Conservation (phyloP, 176 grass and related monocot species). For the Lolium perenne region DNA sequence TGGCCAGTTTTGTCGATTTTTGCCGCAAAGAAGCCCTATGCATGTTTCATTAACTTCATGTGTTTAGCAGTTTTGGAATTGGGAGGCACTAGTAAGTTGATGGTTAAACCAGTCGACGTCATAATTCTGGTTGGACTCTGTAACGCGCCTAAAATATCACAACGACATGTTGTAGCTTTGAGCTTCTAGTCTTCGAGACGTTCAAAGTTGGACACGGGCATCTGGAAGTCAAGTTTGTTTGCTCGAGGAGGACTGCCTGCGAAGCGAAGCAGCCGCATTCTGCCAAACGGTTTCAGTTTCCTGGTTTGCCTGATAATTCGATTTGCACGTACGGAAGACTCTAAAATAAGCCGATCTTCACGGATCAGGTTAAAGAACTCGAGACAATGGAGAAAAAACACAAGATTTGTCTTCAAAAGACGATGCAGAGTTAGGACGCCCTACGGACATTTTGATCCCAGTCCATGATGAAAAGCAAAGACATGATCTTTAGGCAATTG, state of each 20-base stretch:
- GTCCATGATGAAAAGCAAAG: conserved; percentile 6
- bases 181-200: background rate
- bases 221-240: conserved; percentile 46
- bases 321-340: background rate
- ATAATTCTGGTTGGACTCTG: background rate
- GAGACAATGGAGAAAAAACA: conserved; percentile 19
- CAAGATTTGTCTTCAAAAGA: conserved; percentile 24
- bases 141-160: background rate
- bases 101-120: background rate
- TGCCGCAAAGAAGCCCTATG: too few relatives aligned
- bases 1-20: too few relatives aligned
- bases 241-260: conserved; percentile 50
- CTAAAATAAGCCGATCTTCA: background rate
- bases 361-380: conserved; percentile 5
- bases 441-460: conserved; percentile 2
- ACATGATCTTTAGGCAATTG: background rate
- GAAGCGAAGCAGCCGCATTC: conserved; percentile 6
- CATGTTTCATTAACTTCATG: too few relatives aligned
- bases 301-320: background rate
- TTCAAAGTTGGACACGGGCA: background rate
- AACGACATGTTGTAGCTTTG: background rate
- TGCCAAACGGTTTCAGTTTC: conserved; percentile 36
- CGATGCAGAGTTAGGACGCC: conserved; percentile 26
- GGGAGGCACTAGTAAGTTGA: background rate
- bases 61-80: background rate